Percentiles rank a stretch among this genome's conserved stretches.
Conservation (phyloP, 176 grass and related monocot genomes). For the Microstegium vimineum region DNA sequence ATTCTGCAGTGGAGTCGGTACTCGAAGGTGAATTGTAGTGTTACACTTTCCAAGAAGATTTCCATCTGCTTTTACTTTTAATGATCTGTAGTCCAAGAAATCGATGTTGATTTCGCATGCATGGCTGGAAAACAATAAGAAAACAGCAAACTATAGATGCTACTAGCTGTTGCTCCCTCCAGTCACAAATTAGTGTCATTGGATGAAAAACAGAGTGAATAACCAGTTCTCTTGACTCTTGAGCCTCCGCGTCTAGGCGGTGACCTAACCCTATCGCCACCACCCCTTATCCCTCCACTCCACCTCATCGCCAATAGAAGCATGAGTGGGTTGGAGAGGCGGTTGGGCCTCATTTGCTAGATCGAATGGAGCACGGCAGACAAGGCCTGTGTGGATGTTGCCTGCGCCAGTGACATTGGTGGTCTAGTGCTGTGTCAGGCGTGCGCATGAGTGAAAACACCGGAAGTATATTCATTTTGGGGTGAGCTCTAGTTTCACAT, state of each 20-base stretch:
- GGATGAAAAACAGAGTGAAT: neutral
- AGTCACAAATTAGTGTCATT: neutral
- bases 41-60: neutral
- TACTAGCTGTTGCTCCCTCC: neutral
- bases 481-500: neutral
- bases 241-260: neutral
- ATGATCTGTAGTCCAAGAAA: neutral
- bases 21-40: conserved; percentile 54
- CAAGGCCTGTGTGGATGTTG: neutral
- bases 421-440: neutral
- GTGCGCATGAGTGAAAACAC: neutral
- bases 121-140: neutral
- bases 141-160: neutral
- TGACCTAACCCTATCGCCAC: neutral
- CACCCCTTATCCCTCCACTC: neutral
- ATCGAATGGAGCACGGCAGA: neutral
- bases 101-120: neutral
- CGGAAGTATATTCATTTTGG: neutral
- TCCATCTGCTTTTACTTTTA: neutral
- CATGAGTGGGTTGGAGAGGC: too few species aligned
- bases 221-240: neutral
- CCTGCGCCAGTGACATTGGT: neutral
- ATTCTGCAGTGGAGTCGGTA: conserved; percentile 72
- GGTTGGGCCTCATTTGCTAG: neutral
- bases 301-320: neutral